phyloP scores from a whole-genome alignment of 1,284 basidiomycete genomes.

The Vanrija sp. region DNA sequence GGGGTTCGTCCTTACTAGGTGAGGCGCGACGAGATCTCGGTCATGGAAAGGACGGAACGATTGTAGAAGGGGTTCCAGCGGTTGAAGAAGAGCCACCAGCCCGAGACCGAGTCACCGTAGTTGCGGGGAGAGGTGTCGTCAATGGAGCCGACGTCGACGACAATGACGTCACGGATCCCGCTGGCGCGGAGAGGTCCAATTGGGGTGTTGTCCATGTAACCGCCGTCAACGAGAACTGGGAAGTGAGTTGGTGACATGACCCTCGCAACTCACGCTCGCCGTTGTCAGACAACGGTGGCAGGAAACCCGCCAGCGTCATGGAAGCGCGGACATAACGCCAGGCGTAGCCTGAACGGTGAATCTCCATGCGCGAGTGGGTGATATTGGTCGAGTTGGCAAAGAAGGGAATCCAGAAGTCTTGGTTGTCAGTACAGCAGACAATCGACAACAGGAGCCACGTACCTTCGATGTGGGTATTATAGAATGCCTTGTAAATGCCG shows the following conservation, averaged over 20 bases:
- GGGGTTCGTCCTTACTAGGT: constrained; percentile 68
- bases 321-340: constrained; percentile 82
- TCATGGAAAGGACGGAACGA: constrained; percentile 79
- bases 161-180: constrained; percentile 90
- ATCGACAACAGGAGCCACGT: constrained; percentile 13
- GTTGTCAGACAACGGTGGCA: constrained; percentile 92
- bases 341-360: constrained; percentile 93
- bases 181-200: constrained; percentile 87
- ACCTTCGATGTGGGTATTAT: constrained; percentile 85
- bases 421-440: neutral
- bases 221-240: constrained; percentile 80
- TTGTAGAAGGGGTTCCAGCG: constrained; percentile 88
- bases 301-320: constrained; percentile 92
- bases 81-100: constrained; percentile 93
- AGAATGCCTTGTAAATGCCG: constrained; percentile 58
- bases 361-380: constrained; percentile 92
- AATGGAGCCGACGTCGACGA: constrained; percentile 89
- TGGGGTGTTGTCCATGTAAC: constrained; percentile 88
- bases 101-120: constrained; percentile 93
- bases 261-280: constrained; percentile 59
- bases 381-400: constrained; percentile 99
- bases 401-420: constrained; percentile 96
- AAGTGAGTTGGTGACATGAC: constrained; percentile 10
- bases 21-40: constrained; percentile 91
- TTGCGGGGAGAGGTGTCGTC: constrained; percentile 93